Evolutionary conservation across 225 moss, liverwort and hornwort genomes (phyloP), one percentile per base, ranked within the genome.

Genomic region (Bryoerythrophyllum caledonicum): DNA sequence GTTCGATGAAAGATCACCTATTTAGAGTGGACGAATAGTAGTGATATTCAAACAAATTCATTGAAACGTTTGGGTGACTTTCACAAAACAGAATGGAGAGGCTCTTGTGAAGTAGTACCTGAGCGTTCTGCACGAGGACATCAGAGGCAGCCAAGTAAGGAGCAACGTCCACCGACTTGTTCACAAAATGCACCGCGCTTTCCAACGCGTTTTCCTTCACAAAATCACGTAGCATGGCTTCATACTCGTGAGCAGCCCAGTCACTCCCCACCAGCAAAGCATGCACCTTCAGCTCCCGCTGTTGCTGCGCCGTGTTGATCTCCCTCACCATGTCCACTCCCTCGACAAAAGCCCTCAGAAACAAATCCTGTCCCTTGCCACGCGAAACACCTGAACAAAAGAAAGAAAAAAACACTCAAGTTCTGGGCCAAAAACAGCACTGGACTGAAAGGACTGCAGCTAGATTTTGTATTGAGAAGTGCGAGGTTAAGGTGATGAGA

Each of bases 331-430:
- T 27, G 2, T 79, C 68, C 20, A 75, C 16, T 4, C 68, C 82
- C 12, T 83, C 84, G 17, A 35, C 27, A 73, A 89, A 86, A 20
- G 89, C 86, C 28, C 20, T 82, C 3, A 89, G 60, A 57, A 86
- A 89, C 38, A 80, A 53, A 6, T 86, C 89, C 59, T 89, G 86
- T 10, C 89, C 86, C 78, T 89, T 89, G 28, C 89, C 86, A 12
- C 86, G 82, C 13, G 86, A 88, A 9, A 88, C 41, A 75, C 88
- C 86, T 88, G 38, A 8, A 38, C 38, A 38, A 38, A 38, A n/a
- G n/a, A n/a, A 38, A 38, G 9, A 38, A 8, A 8, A 38, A 38
- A 38, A 38, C 32, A n/a, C n/a, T n/a, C n/a, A n/a, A n/a, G n/a
- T n/a, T n/a, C n/a, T n/a, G n/a, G n/a, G n/a, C n/a, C n/a, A n/a